A percentile compares a stretch with the other conserved stretches of the same genome.
phyloP scores from a whole-genome alignment of 176 grass and related monocot genomes.

The Puya raimondii region DNA sequence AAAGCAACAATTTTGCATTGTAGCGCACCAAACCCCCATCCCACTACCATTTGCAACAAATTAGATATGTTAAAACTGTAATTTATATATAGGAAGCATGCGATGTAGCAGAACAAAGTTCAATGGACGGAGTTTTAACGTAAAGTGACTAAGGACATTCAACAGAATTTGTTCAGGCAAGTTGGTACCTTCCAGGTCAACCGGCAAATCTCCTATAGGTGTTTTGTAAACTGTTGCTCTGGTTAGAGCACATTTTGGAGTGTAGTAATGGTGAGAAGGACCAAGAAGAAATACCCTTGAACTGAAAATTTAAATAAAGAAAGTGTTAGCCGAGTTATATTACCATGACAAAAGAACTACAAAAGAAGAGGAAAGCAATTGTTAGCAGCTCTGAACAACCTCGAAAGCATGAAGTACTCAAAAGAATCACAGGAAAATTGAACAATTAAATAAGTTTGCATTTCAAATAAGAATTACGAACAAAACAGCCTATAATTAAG shows the following conservation, averaged over 20 bases:
- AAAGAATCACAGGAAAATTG: not conserved
- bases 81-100: not conserved
- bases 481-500: not conserved
- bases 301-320: constrained; percentile 40
- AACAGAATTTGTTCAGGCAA: not conserved
- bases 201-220: constrained; percentile 76
- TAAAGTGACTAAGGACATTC: not conserved
- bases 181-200: constrained; percentile 76
- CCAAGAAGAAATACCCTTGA: constrained; percentile 90
- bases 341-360: constrained; percentile 4
- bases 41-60: too few relatives aligned
- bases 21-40: too few relatives aligned
- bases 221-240: constrained; percentile 72
- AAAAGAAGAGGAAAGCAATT: not conserved
- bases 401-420: not conserved
- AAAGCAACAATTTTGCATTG: too few relatives aligned
- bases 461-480: not conserved
- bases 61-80: not conserved
- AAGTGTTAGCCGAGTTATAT: constrained; percentile 3
- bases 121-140: not conserved
- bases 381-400: not conserved
- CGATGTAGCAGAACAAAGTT: not conserved
- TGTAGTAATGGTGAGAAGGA: constrained; percentile 96
- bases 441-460: not conserved
- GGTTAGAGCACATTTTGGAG: constrained; percentile 83